Percentiles rank a stretch among this genome's conserved stretches.
Conservation (phyloP, 495 filamentous ascomycete genomes). For the Rusavskia elegans region DNA sequence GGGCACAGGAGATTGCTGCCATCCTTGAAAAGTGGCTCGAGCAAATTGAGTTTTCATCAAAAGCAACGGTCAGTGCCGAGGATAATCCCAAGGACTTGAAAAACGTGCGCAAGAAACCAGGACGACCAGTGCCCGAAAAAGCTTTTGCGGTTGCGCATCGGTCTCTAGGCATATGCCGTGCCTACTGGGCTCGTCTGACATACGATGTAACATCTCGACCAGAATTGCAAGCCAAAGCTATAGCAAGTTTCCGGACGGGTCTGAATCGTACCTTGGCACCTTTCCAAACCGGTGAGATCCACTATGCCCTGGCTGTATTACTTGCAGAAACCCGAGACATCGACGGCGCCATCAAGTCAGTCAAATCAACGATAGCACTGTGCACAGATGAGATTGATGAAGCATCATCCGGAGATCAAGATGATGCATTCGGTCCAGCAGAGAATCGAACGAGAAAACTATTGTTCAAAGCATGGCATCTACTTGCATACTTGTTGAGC, state of each 20-base stretch:
- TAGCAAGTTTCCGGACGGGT: slow-evolving; percentile 55
- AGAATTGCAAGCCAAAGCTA: slow-evolving; percentile 54
- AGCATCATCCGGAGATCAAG: neutral
- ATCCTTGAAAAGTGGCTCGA: slow-evolving; percentile 51
- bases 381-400: neutral
- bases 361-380: slow-evolving; percentile 41
- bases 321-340: slow-evolving; percentile 71
- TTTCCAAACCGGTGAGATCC: slow-evolving; percentile 45
- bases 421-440: neutral
- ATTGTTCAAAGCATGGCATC: slow-evolving; percentile 49
- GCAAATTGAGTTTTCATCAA: slow-evolving; percentile 19
- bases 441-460: neutral
- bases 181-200: slow-evolving; percentile 72
- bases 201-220: slow-evolving; percentile 51
- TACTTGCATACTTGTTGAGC: slow-evolving; percentile 71
- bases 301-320: slow-evolving; percentile 65
- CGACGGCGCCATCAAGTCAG: slow-evolving; percentile 55
- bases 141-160: slow-evolving; percentile 55
- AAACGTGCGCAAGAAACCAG: slow-evolving; percentile 8
- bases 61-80: slow-evolving; percentile 21
- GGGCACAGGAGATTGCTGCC: slow-evolving; percentile 47
- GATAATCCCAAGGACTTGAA: slow-evolving; percentile 14
- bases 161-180: slow-evolving; percentile 67
- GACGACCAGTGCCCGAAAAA: slow-evolving; percentile 28
- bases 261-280: slow-evolving; percentile 45